phyloP scores from a whole-genome alignment of 495 filamentous ascomycete genomes.

The Neurospora cerealis region DNA sequence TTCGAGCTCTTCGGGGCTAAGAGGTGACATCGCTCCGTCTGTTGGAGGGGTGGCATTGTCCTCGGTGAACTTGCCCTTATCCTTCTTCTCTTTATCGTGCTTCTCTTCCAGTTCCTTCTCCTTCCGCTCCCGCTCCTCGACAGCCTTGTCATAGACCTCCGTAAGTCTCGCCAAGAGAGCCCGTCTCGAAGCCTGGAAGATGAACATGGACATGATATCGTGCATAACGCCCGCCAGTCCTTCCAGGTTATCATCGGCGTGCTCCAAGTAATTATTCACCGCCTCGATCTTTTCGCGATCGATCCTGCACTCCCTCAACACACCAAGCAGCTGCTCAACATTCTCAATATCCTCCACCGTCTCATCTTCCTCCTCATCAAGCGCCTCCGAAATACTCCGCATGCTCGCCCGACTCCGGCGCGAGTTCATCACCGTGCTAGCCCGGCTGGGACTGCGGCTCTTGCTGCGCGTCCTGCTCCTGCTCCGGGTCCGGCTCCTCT shows the following conservation, averaged over 20 bases:
- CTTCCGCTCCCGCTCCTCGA: conserved; percentile 4
- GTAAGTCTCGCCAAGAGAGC: conserved; percentile 63
- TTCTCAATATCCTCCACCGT: conserved; percentile 44
- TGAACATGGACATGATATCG: conserved; percentile 72
- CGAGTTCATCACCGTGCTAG: conserved; percentile 7
- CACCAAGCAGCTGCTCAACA: conserved; percentile 52
- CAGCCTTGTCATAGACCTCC: conserved; percentile 45
- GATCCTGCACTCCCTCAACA: conserved; percentile 57
- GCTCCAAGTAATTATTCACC: conserved; percentile 65
- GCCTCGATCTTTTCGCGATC: conserved; percentile 86
- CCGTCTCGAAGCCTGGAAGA: conserved; percentile 81
- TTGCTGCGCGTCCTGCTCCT: conserved; percentile 18
- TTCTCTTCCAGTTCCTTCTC: conserved; percentile 12
- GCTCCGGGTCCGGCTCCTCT: conserved; percentile 28
- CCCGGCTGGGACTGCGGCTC: conserved; percentile 7
- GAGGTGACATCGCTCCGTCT: background rate
- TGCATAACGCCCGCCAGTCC: conserved; percentile 73
- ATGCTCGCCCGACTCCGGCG: background rate
- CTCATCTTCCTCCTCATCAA: conserved; percentile 2
- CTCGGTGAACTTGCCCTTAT: background rate
- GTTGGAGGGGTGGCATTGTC: background rate
- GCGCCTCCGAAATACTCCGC: background rate
- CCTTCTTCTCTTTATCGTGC: conserved; percentile 16
- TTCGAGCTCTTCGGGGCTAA: conserved; percentile 1
- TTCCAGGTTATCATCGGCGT: conserved; percentile 68